Evolutionary conservation across 1,284 basidiomycete genomes (phyloP), one percentile per base, ranked within the genome.

Genomic region (Omphalotus olearius): DNA sequence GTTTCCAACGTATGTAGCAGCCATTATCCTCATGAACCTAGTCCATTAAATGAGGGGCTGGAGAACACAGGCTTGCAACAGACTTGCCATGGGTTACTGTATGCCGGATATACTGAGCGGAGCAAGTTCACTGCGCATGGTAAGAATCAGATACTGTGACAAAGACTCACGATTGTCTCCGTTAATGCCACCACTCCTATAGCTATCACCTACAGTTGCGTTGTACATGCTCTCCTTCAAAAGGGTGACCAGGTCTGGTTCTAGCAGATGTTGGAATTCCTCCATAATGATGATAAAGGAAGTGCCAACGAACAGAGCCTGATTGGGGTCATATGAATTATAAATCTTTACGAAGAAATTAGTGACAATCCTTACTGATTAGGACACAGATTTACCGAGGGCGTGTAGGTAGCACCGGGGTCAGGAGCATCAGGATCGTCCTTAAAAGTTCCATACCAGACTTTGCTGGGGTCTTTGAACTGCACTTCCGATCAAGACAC

Each of bases 1-100:
- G 26, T 63, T 56, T 2, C 65, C 65, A 13, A 64, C 62, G 28
- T 66, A 67, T 1, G 65, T 66, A 30, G 64, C 60, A 2, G 62
- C 54, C 65, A 66, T 65, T 10, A 65, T 56, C 16, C 62, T 60
- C 64, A 66, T 66, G 46, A 63, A 66, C 64, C 62, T 64, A 28
- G 9, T 10, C 6, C 13, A 16, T 6, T 33, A n/a, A 40, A 16
- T 45, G 35, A 44, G 23, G 9, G 1, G 26, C 23, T 11, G 45
- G 20, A 11, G 20, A 33, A 4, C 18, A 11, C 11, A 9, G 10
- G 18, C n/a, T 17, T 28, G 7, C 28, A n/a, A 11, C 17, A 13
- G 4, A 30, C 59, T 7, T 17, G 64, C 64, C 63, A 66, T 33
- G 64, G 64, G 38, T 65, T 65, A 37, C 60, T 62, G 40, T 66